phyloP scores from a whole-genome alignment of 306 rosid species.

The Macrotyloma uniflorum region DNA sequence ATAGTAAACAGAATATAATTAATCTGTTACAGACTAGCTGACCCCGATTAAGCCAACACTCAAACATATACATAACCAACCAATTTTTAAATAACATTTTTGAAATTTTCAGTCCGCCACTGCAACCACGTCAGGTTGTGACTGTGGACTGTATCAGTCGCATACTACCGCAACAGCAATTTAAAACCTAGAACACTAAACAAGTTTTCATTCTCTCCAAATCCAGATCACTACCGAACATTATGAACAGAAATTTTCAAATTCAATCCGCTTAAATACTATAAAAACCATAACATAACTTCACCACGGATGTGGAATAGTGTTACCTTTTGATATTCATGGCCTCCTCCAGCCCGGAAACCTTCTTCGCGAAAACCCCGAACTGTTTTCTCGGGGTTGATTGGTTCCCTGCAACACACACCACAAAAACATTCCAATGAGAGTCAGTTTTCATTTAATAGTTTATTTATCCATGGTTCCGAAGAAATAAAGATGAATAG shows the following conservation, averaged over 20 bases:
- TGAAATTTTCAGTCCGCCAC: too few relatives aligned
- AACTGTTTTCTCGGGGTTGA: conserved; percentile 42
- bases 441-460: neutral
- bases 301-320: neutral
- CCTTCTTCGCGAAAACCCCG: conserved; percentile 56
- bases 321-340: conserved; percentile 71
- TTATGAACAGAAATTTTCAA: neutral
- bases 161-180: neutral
- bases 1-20: neutral
- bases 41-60: neutral
- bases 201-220: neutral
- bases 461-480: neutral
- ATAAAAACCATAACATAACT: neutral
- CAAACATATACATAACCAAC: neutral
- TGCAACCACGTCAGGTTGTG: neutral
- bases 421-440: neutral
- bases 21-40: neutral
- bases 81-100: neutral
- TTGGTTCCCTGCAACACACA: conserved; percentile 46
- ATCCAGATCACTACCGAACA: neutral
- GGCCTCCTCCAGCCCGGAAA: conserved; percentile 83
- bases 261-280: conserved; percentile 18
- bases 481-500: neutral
- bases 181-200: neutral
- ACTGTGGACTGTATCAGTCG: neutral